Conservation (phyloP, 495 filamentous ascomycete genomes). For the Penicillium ochrochloron region DNA sequence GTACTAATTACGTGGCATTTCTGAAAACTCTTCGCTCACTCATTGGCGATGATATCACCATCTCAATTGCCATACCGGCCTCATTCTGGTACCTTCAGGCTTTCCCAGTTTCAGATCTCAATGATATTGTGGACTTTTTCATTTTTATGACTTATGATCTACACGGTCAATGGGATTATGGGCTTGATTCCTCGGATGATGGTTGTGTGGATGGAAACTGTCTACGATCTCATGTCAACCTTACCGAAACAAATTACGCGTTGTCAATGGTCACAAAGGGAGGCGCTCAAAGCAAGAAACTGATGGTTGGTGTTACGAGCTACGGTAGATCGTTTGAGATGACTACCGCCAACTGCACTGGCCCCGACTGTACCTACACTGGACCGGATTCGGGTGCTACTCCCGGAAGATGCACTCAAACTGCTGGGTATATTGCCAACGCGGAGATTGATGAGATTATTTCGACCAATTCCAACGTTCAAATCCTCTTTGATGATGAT, state of each 20-base stretch:
- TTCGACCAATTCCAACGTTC: not conserved
- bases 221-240: slow-evolving; percentile 1
- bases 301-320: slow-evolving; percentile 27
- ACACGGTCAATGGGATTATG: slow-evolving; percentile 42
- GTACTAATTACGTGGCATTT: slow-evolving; percentile 37
- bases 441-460: slow-evolving; percentile 12
- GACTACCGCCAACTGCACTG: slow-evolving; percentile 1
- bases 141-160: slow-evolving; percentile 46
- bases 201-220: slow-evolving; percentile 33
- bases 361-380: slow-evolving; percentile 3
- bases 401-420: not conserved
- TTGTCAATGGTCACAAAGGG: slow-evolving; percentile 53
- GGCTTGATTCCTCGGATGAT: slow-evolving; percentile 19
- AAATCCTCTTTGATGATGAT: not conserved
- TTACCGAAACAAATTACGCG: slow-evolving; percentile 43
- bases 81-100: slow-evolving; percentile 41
- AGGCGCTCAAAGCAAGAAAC: slow-evolving; percentile 43
- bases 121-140: slow-evolving; percentile 36
- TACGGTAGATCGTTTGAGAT: slow-evolving; percentile 7
- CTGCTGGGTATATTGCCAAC: slow-evolving; percentile 9
- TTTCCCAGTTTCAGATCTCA: slow-evolving; percentile 34
- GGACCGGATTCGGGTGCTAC: slow-evolving; percentile 20
- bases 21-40: slow-evolving; percentile 18
- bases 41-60: not conserved
- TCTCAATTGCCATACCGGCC: slow-evolving; percentile 29